Percentiles rank a stretch among this genome's conserved stretches.
These are phyloP conservation scores for Phyllosticta ampelicida DNA, from an alignment of 2,329 filamentous ascomycete species.

Conservation along the genomic window DNA sequence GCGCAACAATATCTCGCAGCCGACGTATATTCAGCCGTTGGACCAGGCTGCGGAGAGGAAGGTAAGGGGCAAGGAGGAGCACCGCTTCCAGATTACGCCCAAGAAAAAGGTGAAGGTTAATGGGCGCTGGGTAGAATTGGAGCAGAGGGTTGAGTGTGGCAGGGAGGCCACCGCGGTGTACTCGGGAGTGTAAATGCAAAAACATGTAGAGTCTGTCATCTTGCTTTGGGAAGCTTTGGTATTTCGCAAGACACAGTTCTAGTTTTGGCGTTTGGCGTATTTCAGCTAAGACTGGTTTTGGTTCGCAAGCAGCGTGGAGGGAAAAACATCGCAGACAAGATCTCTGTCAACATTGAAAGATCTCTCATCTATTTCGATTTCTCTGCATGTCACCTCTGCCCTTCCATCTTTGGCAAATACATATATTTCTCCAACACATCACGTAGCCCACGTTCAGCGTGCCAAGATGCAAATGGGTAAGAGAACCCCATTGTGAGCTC, in stretches of 20 bases:
- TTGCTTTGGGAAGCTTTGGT: background rate
- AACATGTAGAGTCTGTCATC: background rate
- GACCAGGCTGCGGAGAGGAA: constrained; percentile 54
- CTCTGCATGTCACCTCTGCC: background rate
- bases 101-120: constrained; percentile 57
- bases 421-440: background rate
- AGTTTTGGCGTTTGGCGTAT: background rate
- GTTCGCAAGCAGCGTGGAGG: background rate
- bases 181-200: constrained; percentile 43
- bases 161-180: constrained; percentile 74
- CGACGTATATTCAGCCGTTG: constrained; percentile 67
- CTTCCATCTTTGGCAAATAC: background rate
- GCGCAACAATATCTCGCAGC: constrained; percentile 65
- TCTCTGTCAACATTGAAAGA: background rate
- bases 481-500: too few species aligned
- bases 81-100: constrained; percentile 74
- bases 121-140: constrained; percentile 61
- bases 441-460: too few species aligned
- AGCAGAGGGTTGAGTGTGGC: constrained; percentile 84
- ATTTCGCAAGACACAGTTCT: background rate
- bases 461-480: too few species aligned
- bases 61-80: constrained; percentile 53
- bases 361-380: background rate
- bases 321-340: background rate
- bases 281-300: background rate